A percentile compares a stretch with the other conserved stretches of the same genome.
These are phyloP conservation scores for Rhizopogon roseolus DNA, from an alignment of 768 basidiomycete species.

Conservation along the genomic window DNA sequence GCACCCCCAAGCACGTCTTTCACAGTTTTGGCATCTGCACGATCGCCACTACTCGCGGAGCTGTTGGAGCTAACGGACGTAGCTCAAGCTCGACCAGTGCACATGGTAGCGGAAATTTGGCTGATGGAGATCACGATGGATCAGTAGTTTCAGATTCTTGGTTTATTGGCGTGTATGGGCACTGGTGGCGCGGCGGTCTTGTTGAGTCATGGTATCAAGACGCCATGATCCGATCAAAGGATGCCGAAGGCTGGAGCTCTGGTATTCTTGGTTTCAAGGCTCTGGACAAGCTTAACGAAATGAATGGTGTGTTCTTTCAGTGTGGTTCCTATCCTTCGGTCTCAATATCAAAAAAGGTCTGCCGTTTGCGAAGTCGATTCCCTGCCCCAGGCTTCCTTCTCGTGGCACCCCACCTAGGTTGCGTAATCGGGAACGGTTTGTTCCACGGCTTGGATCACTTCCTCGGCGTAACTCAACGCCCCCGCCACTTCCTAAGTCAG, in stretches of 20 bases:
- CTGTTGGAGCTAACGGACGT: conserved; percentile 46
- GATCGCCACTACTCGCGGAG: conserved; percentile 48
- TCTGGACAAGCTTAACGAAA: conserved; percentile 64
- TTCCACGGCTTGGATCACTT: conserved; percentile 32
- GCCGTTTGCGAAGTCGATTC: conserved; percentile 45
- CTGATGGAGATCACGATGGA: conserved; percentile 32
- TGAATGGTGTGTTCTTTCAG: conserved; percentile 45
- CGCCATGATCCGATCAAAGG: conserved; percentile 56
- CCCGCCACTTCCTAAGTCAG: conserved; percentile 81
- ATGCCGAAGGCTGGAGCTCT: conserved; percentile 71
- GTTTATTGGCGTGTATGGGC: conserved; percentile 89
- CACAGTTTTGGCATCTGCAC: conserved; percentile 86
- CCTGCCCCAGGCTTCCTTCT: conserved; percentile 36
- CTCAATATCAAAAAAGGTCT: conserved; percentile 31
- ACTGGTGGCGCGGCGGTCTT: conserved; percentile 86
- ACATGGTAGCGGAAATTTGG: conserved; percentile 13
- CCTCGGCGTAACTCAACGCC: conserved; percentile 65
- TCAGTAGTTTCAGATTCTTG: conserved; percentile 70
- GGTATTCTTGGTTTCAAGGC: conserved; percentile 76
- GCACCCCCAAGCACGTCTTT: conserved; percentile 87
- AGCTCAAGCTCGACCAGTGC: conserved; percentile 31
- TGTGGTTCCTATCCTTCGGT: neutral
- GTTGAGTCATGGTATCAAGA: conserved; percentile 79
- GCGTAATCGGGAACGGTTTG: conserved; percentile 53
- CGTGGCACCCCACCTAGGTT: conserved; percentile 52